Percentiles rank a stretch among this genome's conserved stretches.
These are phyloP conservation scores for Excoecaria cochinchinensis DNA, from an alignment of 345 rosid genomes.

Conservation along the genomic window DNA sequence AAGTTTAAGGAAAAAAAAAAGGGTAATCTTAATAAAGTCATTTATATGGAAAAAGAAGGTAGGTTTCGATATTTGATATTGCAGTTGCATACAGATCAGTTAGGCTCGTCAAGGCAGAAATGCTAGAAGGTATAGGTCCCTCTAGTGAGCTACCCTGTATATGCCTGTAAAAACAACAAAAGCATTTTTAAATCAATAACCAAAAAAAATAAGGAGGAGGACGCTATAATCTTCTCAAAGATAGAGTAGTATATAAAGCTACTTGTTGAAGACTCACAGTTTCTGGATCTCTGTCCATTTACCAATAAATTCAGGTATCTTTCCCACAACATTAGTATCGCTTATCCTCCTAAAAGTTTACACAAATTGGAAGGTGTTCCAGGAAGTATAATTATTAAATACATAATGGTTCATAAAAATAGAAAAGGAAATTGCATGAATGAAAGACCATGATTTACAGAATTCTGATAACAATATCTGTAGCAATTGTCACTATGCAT, in stretches of 20 bases:
- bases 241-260: background rate
- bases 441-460: background rate
- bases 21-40: background rate
- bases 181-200: background rate
- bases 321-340: conserved; percentile 68
- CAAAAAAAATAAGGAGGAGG: too few species aligned
- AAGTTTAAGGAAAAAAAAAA: conserved; percentile 13
- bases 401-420: background rate
- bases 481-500: background rate
- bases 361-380: background rate
- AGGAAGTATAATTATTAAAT: background rate
- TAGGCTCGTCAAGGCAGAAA: conserved; percentile 56
- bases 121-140: conserved; percentile 77
- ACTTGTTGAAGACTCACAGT: conserved; percentile 48
- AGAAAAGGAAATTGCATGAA: conserved; percentile 3
- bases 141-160: conserved; percentile 69
- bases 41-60: background rate
- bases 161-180: conserved; percentile 47
- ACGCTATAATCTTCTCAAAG: background rate
- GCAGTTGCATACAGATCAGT: conserved; percentile 63
- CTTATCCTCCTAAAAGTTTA: conserved; percentile 59
- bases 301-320: conserved; percentile 60
- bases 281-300: conserved; percentile 61
- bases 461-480: background rate
- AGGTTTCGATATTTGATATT: conserved; percentile 4